Evolutionary conservation across 2,329 filamentous ascomycete species (phyloP), one percentile per base, ranked within the genome.

Genomic region (Xylaria sp.): DNA sequence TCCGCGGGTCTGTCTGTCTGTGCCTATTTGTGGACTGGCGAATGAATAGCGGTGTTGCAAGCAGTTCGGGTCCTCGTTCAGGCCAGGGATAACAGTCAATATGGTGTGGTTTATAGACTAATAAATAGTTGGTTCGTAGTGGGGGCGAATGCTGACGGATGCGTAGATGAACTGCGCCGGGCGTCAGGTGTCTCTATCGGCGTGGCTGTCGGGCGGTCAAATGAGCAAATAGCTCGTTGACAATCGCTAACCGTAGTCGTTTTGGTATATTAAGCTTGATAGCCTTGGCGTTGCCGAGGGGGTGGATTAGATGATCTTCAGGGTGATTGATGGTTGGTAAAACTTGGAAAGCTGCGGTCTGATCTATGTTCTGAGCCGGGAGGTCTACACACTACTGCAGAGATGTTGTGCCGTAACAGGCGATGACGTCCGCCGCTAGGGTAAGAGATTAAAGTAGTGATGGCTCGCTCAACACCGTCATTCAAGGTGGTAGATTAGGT

Each of bases 301-400:
- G 33, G 54, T 63, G 64, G 62, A 23, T 58, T 63, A 56, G 57
- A 53, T 56, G 67, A 71, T 70, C 70, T 51, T 71, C 65, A 46
- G 59, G 65, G 61, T 57, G 65, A 57, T 53, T 57, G 65, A 57
- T 53, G 69, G 46, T 57, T 59, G 62, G 63, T 54, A 46, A 66
- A 58, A 40, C 26, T 23, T 13, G 36, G 17, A 60, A 54, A 63
- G 53, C 60, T 57, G 64, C n/a, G 53, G 61, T 65, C 36, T 64
- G 31, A 44, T 26, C 33, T 63, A 66, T 63, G 64, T 63, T 28
- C 63, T 67, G 38, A 59, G 42, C 57, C 40, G 56, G 38, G 56
- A 44, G 46, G 49, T 58, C 54, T 38, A 59, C 57, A 59, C 57
- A 46, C 59, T 62, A 46, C 38, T 40, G 38, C 13, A 40, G 38